phyloP scores from a whole-genome alignment of 306 rosid genomes.

The Quercus suber region DNA sequence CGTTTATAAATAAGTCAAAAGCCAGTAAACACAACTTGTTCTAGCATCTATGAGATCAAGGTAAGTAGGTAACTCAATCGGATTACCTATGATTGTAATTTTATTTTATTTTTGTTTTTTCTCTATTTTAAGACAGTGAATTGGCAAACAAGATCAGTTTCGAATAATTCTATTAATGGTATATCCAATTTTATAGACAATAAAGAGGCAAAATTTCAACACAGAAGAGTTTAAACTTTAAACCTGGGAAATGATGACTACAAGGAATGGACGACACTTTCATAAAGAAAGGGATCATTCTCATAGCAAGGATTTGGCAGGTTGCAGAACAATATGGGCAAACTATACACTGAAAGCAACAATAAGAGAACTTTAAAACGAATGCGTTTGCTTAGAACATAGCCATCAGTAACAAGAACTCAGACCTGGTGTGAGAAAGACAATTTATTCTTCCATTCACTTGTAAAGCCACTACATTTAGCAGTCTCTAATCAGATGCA shows the following conservation, averaged over 20 bases:
- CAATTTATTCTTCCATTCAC: background rate
- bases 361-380: background rate
- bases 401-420: background rate
- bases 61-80: background rate
- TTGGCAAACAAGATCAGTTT: background rate
- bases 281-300: background rate
- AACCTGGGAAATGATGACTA: slow-evolving; percentile 5
- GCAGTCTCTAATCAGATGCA: background rate
- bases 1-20: background rate
- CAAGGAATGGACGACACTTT: background rate
- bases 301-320: slow-evolving; percentile 1
- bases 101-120: no score
- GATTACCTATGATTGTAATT: background rate
- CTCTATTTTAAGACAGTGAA: background rate
- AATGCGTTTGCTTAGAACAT: background rate
- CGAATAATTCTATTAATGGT: background rate
- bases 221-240: background rate
- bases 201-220: background rate
- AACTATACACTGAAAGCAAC: background rate
- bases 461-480: background rate
- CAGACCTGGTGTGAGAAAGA: no score
- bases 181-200: background rate
- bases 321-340: background rate
- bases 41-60: background rate
- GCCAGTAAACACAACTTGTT: background rate